Evolutionary conservation across 495 filamentous ascomycete genomes (phyloP).

Genomic region (Gamarada debralockiae): DNA sequence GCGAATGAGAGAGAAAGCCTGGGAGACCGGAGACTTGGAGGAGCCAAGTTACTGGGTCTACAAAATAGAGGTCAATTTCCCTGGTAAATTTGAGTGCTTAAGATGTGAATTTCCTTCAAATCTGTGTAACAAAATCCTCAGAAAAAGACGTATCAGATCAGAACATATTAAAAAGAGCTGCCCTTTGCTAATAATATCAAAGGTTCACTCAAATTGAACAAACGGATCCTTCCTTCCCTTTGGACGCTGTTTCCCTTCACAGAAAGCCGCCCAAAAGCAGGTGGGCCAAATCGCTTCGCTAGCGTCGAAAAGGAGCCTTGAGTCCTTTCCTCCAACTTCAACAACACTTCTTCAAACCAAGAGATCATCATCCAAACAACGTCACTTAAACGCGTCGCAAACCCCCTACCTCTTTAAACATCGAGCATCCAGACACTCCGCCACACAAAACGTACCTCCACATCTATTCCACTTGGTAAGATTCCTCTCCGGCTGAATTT

Average conservation of each 20-base stretch:
- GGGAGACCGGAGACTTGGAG: not conserved
- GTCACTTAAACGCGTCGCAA: not conserved
- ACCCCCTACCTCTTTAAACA: not conserved
- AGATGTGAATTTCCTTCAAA: too few species aligned
- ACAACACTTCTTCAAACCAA: not conserved
- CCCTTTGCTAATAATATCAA: not conserved
- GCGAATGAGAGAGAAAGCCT: not conserved
- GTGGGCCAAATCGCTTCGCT: not conserved
- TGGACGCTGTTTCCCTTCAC: not conserved
- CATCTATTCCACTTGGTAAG: slow-evolving; percentile 16
- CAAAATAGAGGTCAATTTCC: not conserved
- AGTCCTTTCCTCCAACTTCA: not conserved
- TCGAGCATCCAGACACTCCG: not conserved
- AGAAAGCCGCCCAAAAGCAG: not conserved
- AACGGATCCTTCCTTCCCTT: not conserved
- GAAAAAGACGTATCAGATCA: too few species aligned
- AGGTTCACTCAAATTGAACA: not conserved
- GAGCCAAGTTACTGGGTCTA: not conserved
- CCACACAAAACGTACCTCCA: not conserved
- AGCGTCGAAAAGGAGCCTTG: not conserved
- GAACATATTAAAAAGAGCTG: not conserved
- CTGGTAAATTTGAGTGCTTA: not conserved
- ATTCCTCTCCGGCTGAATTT: slow-evolving; percentile 11
- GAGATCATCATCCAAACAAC: not conserved
- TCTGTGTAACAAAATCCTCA: too few species aligned